A percentile compares a stretch with the other conserved stretches of the same genome.
Evolutionary conservation across 1,284 basidiomycete genomes (phyloP).

Genomic region (Rugosomyces carneus): DNA sequence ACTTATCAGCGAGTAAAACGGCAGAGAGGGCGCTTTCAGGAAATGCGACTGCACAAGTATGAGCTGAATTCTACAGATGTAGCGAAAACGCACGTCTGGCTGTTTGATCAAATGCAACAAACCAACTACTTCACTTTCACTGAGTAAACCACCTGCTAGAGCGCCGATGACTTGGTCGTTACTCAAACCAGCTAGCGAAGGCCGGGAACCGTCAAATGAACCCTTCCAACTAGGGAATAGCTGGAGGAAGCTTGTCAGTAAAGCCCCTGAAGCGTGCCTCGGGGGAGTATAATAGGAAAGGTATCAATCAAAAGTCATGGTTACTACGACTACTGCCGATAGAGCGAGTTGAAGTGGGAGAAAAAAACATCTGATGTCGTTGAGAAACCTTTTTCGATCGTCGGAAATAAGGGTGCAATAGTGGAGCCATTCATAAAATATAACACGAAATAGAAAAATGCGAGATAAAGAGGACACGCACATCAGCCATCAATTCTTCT

Average conservation of each 20-base stretch:
- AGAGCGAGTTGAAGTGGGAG: neutral
- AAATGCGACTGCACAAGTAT: slow-evolving; percentile 58
- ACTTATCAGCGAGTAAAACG: slow-evolving; percentile 68
- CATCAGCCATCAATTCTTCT: slow-evolving; percentile 72
- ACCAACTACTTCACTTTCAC: slow-evolving; percentile 56
- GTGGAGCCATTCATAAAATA: neutral
- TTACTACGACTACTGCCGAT: neutral
- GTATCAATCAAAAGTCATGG: neutral
- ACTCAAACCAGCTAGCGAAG: slow-evolving; percentile 56
- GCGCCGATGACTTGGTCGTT: slow-evolving; percentile 49
- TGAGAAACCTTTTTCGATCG: neutral
- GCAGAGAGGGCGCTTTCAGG: slow-evolving; percentile 73
- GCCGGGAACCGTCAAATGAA: slow-evolving; percentile 60
- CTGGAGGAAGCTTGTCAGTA: slow-evolving; percentile 25
- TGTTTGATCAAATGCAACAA: slow-evolving; percentile 63
- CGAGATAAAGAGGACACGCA: slow-evolving; percentile 28
- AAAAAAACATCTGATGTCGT: neutral
- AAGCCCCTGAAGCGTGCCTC: neutral
- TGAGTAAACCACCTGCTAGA: slow-evolving; percentile 57
- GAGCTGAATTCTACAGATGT: neutral
- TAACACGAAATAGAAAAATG: neutral
- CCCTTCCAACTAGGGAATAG: slow-evolving; percentile 77
- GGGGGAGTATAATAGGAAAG: neutral
- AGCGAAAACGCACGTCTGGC: slow-evolving; percentile 52
- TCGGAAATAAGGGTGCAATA: neutral